Percentiles rank a stretch among this genome's conserved stretches.
phyloP scores from a whole-genome alignment of 2,329 filamentous ascomycete genomes.

The Curvularia eragrostidis region DNA sequence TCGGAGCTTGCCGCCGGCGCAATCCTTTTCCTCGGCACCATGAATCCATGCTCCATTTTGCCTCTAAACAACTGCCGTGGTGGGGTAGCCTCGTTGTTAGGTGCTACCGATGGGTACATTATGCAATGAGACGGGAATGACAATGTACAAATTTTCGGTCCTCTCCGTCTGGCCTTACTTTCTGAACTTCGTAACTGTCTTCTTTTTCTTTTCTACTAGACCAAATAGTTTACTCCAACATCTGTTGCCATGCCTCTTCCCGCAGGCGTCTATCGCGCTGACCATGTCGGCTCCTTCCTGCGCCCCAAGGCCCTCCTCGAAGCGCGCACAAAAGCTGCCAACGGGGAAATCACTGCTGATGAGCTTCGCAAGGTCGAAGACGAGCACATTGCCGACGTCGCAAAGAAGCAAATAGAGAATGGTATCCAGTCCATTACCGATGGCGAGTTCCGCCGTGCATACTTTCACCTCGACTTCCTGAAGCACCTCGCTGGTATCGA shows the following conservation, averaged over 20 bases:
- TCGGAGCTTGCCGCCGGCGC: conserved; percentile 10
- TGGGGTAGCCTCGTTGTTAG: conserved; percentile 37
- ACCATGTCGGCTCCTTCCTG: conserved; percentile 65
- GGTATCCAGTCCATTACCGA: conserved; percentile 62
- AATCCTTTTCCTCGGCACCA: conserved; percentile 18
- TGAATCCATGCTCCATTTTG: conserved; percentile 16
- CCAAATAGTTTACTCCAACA: neutral
- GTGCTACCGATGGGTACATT: conserved; percentile 8
- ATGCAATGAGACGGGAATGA: conserved; percentile 15
- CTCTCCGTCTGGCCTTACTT: neutral
- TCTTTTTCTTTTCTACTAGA: neutral
- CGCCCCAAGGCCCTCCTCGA: conserved; percentile 59
- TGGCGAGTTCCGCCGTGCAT: conserved; percentile 64
- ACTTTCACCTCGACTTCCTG: conserved; percentile 66
- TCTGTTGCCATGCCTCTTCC: conserved; percentile 47
- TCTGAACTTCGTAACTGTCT: neutral
- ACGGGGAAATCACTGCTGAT: conserved; percentile 51
- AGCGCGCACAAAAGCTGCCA: conserved; percentile 57
- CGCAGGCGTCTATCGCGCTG: conserved; percentile 54
- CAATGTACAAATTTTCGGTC: conserved; percentile 17
- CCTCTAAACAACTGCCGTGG: conserved; percentile 46
- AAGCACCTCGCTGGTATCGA: conserved; percentile 62
- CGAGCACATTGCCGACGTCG: conserved; percentile 57
- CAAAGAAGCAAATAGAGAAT: conserved; percentile 57
- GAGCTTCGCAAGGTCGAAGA: conserved; percentile 61